These are phyloP conservation scores for Nemania sp. DNA, from an alignment of 2,329 filamentous ascomycete species.

Conservation along the genomic window DNA sequence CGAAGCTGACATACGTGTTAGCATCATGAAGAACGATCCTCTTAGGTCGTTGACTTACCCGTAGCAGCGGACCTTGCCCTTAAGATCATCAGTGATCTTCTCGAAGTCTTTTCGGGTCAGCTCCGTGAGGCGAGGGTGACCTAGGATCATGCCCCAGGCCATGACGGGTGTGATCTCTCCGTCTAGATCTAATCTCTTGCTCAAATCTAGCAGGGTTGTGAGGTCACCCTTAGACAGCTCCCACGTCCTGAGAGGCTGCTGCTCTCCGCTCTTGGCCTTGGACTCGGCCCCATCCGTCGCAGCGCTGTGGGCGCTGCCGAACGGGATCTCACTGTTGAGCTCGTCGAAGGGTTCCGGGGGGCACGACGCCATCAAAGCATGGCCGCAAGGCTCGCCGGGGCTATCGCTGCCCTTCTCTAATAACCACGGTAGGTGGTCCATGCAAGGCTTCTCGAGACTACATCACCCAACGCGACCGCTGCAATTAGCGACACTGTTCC, in stretches of 20 bases:
- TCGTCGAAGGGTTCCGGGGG: slow-evolving; percentile 68
- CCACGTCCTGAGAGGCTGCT: slow-evolving; percentile 69
- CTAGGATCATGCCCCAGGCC: slow-evolving; percentile 84
- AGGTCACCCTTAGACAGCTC: slow-evolving; percentile 78
- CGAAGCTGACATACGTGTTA: slow-evolving; percentile 51
- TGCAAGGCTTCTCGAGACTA: slow-evolving; percentile 90
- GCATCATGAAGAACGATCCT: neutral
- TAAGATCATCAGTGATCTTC: slow-evolving; percentile 71
- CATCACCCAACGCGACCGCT: slow-evolving; percentile 46
- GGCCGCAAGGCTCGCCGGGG: slow-evolving; percentile 75
- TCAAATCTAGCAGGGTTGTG: slow-evolving; percentile 80
- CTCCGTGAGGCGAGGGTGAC: slow-evolving; percentile 68
- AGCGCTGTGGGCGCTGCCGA: slow-evolving; percentile 48
- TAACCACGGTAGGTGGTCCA: slow-evolving; percentile 84
- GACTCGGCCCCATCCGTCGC: slow-evolving; percentile 36
- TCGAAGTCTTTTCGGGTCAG: slow-evolving; percentile 71
- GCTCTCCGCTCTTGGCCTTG: slow-evolving; percentile 48
- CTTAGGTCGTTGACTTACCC: slow-evolving; percentile 61
- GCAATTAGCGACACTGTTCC: slow-evolving; percentile 48
- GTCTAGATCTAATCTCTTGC: slow-evolving; percentile 78
- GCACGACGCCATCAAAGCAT: slow-evolving; percentile 91
- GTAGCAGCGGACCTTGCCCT: slow-evolving; percentile 85
- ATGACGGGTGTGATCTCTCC: slow-evolving; percentile 94
- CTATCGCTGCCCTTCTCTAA: slow-evolving; percentile 62
- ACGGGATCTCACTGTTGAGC: slow-evolving; percentile 54